A percentile compares a stretch with the other conserved stretches of the same genome.
These are phyloP conservation scores for Clonostachys byssicola DNA, from an alignment of 2,329 filamentous ascomycete species.

Conservation along the genomic window DNA sequence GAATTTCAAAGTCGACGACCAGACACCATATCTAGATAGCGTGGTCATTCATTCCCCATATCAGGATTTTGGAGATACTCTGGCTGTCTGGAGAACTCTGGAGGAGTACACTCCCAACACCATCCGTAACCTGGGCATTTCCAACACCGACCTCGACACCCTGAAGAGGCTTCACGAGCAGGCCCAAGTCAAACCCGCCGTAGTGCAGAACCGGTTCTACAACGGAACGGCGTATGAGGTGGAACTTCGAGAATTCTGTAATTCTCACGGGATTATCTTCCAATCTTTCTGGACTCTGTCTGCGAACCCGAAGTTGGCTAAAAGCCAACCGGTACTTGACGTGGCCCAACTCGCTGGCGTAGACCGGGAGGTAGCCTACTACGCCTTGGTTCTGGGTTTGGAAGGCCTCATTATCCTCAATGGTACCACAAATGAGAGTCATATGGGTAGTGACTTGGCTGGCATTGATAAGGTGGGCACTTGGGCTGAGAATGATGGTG, in stretches of 20 bases:
- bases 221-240: conserved; percentile 54
- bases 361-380: conserved; percentile 32
- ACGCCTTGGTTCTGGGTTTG: conserved; percentile 43
- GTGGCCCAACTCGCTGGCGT: conserved; percentile 39
- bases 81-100: conserved; percentile 63
- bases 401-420: conserved; percentile 35
- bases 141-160: conserved; percentile 60
- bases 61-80: conserved; percentile 36
- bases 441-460: conserved; percentile 46
- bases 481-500: conserved; percentile 38
- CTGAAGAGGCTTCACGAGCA: conserved; percentile 47
- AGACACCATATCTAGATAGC: conserved; percentile 57
- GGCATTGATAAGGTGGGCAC: conserved; percentile 31
- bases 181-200: conserved; percentile 36
- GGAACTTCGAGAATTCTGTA: conserved; percentile 48
- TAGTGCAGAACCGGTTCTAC: conserved; percentile 77
- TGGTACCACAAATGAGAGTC: conserved; percentile 36
- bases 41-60: conserved; percentile 67
- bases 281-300: conserved; percentile 53
- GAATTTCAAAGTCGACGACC: conserved; percentile 47
- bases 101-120: conserved; percentile 60
- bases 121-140: conserved; percentile 69
- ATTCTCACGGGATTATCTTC: conserved; percentile 34
- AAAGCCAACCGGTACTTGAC: conserved; percentile 35
- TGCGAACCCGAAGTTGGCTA: conserved; percentile 34